Evolutionary conservation across 108 stramenopile genomes (phyloP), one percentile per base, ranked within the genome.

Genomic region (Cyclostephanos tholiformis): DNA sequence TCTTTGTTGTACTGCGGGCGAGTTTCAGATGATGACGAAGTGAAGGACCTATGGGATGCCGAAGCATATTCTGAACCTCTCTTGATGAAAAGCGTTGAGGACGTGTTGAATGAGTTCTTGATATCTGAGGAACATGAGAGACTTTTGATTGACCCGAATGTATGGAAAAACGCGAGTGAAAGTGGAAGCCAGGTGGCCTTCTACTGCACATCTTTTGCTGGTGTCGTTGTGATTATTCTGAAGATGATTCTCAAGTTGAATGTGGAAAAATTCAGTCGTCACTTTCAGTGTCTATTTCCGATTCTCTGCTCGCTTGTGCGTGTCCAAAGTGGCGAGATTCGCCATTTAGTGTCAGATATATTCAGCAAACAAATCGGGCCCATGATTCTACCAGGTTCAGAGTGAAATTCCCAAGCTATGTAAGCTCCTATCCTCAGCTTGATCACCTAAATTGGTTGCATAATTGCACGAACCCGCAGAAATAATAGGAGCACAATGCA

Each of bases 151-250:
- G 87, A 89, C 52, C 93, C 86, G 0, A 91, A 91, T 76, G 89
- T 90, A 1, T 94, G 93, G 93, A 78, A 88, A 63, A 87, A 80
- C 71, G 78, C 82, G 0, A 82, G 66, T 43, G 93, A 94, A 68
- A 87, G 91, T 57, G 88, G 89, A 13, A 84, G 88, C 41, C 91
- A 95, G 74, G 83, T 91, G 26, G 94, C 94, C 1, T 61, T 87
- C 29, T 91, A 90, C 61, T 95, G 94, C 65, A 95, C 94, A 32
- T 91, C 88, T 1, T 95, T 89, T 83, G 89, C 86, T 20, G 82
- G 80, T 26, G 91, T 90, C 36, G 86, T 91, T 11, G 86, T 90
- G 6, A 66, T 79, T n/a, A 79, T 95, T 39, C 75, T 95, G 20
- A 69, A 88, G 30, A 75, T 73, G 23, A 84, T 95, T 52, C 59